Conservation (phyloP, 352 stramenopile genomes). For the Stramenopiles sp. region DNA sequence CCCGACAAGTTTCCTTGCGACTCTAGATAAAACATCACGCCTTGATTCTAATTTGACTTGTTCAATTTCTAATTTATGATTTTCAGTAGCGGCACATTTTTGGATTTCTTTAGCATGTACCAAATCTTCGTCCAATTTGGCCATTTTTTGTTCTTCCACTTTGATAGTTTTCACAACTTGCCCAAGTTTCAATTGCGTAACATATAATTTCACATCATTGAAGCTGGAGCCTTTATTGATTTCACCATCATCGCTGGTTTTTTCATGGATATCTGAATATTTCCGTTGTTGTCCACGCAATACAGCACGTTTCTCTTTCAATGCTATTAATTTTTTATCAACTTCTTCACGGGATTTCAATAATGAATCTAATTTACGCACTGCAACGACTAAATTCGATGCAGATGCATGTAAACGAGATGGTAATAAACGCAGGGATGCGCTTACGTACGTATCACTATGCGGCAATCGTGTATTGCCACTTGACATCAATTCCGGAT, state of each 20-base stretch:
- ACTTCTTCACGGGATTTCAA: not conserved
- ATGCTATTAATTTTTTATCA: not conserved
- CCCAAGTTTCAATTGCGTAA: not conserved
- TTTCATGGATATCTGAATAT: not conserved
- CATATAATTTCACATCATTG: not conserved
- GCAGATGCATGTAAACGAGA: not conserved
- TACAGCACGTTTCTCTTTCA: not conserved
- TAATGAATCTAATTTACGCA: not conserved
- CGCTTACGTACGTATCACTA: not conserved
- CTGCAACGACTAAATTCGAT: not conserved
- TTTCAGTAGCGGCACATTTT: not conserved
- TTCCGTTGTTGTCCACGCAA: not conserved
- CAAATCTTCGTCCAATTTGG: not conserved
- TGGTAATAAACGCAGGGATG: not conserved
- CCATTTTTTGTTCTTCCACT: not conserved
- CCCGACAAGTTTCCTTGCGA: not conserved
- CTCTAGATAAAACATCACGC: not conserved
- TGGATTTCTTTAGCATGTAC: not conserved
- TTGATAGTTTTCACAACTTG: not conserved
- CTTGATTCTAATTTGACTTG: not conserved
- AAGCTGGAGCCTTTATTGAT: not conserved
- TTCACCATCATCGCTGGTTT: not conserved
- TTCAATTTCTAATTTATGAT: not conserved
- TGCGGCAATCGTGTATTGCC: not conserved
- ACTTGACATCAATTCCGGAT: too few species aligned